phyloP scores from a whole-genome alignment of 2,329 filamentous ascomycete species.

The Fusarium scirpi region DNA sequence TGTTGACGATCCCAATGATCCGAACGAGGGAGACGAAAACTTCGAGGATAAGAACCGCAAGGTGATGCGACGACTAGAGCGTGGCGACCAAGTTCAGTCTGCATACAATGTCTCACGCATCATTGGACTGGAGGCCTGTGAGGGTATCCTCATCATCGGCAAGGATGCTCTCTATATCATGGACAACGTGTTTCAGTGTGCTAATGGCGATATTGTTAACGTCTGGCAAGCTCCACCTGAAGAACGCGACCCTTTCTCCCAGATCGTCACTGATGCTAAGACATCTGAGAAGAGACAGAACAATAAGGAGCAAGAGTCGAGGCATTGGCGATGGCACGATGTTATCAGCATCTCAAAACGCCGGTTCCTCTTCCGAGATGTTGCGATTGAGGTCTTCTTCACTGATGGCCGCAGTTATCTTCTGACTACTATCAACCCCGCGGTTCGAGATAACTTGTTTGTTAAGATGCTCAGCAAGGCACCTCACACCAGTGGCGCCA shows the following conservation, averaged over 20 bases:
- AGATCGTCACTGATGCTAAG: conserved; percentile 83
- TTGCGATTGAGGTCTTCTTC: conserved; percentile 97
- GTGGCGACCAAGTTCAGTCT: conserved; percentile 90
- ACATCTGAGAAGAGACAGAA: conserved; percentile 70
- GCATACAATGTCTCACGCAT: conserved; percentile 97
- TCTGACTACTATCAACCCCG: conserved; percentile 82
- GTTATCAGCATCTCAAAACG: conserved; percentile 96
- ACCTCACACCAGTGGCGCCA: conserved; percentile 79
- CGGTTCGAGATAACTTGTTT: conserved; percentile 83
- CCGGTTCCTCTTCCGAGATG: conserved; percentile 93
- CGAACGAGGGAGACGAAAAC: conserved; percentile 77
- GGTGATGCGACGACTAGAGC: conserved; percentile 92
- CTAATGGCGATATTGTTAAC: conserved; percentile 96
- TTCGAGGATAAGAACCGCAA: conserved; percentile 99
- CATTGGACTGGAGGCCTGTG: conserved; percentile 90
- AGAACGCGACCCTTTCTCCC: conserved; percentile 93
- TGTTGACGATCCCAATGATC: conserved; percentile 90
- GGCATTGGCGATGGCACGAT: conserved; percentile 94
- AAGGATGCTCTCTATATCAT: conserved; percentile 94
- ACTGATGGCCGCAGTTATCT: conserved; percentile 96
- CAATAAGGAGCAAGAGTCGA: conserved; percentile 78
- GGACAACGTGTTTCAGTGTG: conserved; percentile 95
- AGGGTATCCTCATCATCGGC: conserved; percentile 92
- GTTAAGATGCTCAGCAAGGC: conserved; percentile 81
- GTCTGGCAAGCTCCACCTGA: conserved; percentile 93